These are phyloP conservation scores for Bretziella fagacearum DNA, from an alignment of 2,329 filamentous ascomycete genomes.

Conservation along the genomic window DNA sequence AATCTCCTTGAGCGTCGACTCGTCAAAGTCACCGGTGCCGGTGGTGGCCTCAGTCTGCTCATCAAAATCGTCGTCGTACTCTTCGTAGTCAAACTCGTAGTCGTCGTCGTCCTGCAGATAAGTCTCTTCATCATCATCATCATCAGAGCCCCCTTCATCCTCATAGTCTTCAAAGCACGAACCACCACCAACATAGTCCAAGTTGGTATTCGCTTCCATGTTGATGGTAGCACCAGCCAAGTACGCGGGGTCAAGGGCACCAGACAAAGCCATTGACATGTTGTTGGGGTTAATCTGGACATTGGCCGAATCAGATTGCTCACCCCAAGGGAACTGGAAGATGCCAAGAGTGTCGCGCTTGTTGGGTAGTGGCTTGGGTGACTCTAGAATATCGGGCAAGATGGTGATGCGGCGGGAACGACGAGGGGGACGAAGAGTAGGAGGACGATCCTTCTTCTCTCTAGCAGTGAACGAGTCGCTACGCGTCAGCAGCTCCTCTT, in stretches of 20 bases:
- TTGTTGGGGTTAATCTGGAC: constrained; percentile 23
- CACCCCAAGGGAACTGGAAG: constrained; percentile 50
- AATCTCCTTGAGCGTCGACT: constrained; percentile 47
- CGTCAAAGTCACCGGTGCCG: constrained; percentile 31
- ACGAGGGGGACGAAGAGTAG: constrained; percentile 36
- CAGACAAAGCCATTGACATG: constrained; percentile 32
- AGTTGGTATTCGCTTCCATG: constrained; percentile 24
- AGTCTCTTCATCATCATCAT: constrained; percentile 24
- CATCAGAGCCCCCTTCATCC: constrained; percentile 29
- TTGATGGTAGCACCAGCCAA: constrained; percentile 20
- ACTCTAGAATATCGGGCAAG: constrained; percentile 47
- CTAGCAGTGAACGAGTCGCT: constrained; percentile 12
- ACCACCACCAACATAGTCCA: constrained; percentile 22
- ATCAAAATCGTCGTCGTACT: constrained; percentile 21
- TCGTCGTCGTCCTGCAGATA: constrained; percentile 19
- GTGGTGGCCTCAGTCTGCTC: constrained; percentile 26
- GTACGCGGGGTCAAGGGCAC: constrained; percentile 30
- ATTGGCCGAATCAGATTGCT: constrained; percentile 39
- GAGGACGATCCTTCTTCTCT: constrained; percentile 24
- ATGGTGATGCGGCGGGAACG: constrained; percentile 39
- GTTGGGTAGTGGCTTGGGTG: constrained; percentile 39
- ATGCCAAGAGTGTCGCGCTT: constrained; percentile 44
- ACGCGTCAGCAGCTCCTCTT: neutral
- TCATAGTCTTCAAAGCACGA: constrained; percentile 47
- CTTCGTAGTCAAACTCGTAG: constrained; percentile 22